Percentiles rank a stretch among this genome's conserved stretches.
Evolutionary conservation across 208 protist genomes (phyloP).

Genomic region (Wallacemonas sp.): DNA sequence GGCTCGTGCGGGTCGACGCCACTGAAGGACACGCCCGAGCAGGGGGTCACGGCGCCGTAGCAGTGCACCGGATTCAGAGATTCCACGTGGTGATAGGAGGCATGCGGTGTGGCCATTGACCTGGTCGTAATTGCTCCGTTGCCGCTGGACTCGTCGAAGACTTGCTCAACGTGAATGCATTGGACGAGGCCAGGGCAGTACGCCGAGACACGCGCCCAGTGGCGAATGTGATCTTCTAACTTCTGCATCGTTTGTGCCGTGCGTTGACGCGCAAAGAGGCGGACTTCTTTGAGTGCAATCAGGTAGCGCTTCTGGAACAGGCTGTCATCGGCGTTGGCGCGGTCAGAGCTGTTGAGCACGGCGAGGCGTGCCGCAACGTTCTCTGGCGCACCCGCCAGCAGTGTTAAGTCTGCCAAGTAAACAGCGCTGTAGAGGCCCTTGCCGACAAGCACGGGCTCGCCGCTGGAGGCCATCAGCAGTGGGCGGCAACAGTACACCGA

Average conservation of each 20-base stretch:
- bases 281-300: constrained; percentile 68
- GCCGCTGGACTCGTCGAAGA: constrained; percentile 21
- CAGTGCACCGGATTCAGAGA: not conserved
- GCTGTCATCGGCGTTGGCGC: not conserved
- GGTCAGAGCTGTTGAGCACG: not conserved
- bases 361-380: not conserved
- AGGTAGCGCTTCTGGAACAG: constrained; percentile 36
- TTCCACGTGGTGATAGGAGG: constrained; percentile 19
- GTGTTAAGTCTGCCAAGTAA: constrained; percentile 51
- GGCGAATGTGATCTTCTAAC: constrained; percentile 41
- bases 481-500: constrained; percentile 40
- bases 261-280: constrained; percentile 23
- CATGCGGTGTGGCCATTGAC: constrained; percentile 17
- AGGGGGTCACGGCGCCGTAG: not conserved
- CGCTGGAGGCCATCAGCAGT: constrained; percentile 12
- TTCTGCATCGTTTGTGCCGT: constrained; percentile 26
- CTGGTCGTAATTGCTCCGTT: not conserved
- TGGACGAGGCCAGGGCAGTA: constrained; percentile 51
- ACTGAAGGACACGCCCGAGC: not conserved
- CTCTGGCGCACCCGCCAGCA: constrained; percentile 26
- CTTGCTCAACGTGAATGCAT: constrained; percentile 58
- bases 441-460: constrained; percentile 24
- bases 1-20: not conserved
- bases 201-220: constrained; percentile 42
- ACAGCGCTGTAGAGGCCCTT: constrained; percentile 53